phyloP scores from a whole-genome alignment of 768 basidiomycete genomes.

The Pisolithus orientalis region DNA sequence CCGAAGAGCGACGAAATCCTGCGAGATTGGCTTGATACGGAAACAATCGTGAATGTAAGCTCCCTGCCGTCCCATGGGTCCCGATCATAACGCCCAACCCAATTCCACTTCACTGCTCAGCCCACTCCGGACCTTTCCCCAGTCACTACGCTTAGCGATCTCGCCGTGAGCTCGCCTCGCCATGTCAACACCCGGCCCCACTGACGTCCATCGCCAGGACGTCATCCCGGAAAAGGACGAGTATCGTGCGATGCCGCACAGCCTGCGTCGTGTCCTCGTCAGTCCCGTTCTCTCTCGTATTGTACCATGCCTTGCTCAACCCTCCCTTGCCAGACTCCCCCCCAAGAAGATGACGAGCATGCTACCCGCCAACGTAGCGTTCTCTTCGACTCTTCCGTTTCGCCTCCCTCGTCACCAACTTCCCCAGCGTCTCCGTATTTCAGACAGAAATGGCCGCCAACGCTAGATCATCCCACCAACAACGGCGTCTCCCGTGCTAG shows the following conservation, averaged over 20 bases:
- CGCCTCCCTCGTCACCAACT: conserved; percentile 11
- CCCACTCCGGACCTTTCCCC: conserved; percentile 19
- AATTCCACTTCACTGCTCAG: conserved; percentile 4
- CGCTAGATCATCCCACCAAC: conserved; percentile 11
- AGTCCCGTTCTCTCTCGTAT: conserved; percentile 6
- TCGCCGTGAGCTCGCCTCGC: conserved; percentile 20
- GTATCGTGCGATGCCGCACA: conserved; percentile 23
- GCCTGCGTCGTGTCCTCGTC: conserved; percentile 24
- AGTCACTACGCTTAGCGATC: conserved; percentile 16
- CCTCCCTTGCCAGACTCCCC: conserved; percentile 15
- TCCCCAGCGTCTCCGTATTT: conserved; percentile 14
- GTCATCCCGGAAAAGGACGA: conserved; percentile 23
- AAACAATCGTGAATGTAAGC: conserved; percentile 23
- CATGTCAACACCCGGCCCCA: conserved; percentile 10
- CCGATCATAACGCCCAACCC: conserved; percentile 1
- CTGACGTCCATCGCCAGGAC: conserved; percentile 23
- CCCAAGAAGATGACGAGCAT: conserved; percentile 8
- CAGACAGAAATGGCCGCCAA: conserved; percentile 13
- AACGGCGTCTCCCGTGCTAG: conserved; percentile 21
- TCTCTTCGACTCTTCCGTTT: conserved; percentile 17
- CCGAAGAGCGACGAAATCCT: conserved; percentile 10
- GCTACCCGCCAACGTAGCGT: conserved; percentile 19
- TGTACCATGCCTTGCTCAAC: neutral
- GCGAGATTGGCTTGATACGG: conserved; percentile 19
- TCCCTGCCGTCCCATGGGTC: neutral